These are phyloP conservation scores for Amanita molliuscula DNA, from an alignment of 768 basidiomycete species.

Conservation along the genomic window DNA sequence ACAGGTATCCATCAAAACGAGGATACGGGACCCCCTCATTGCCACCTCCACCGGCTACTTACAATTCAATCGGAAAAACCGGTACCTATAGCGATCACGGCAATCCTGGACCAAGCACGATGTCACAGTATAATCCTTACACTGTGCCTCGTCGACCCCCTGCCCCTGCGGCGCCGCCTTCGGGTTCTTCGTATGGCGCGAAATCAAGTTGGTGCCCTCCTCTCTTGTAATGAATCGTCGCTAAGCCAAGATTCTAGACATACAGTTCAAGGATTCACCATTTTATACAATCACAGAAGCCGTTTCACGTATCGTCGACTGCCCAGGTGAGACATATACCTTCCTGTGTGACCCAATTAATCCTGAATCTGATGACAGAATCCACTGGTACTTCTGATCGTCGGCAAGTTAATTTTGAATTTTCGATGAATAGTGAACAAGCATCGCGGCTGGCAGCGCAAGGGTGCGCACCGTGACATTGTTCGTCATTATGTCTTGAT, in stretches of 20 bases:
- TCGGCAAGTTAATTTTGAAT: slow-evolving; percentile 47
- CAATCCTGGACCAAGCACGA: slow-evolving; percentile 21
- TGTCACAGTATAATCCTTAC: slow-evolving; percentile 47
- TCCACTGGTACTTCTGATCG: slow-evolving; percentile 74
- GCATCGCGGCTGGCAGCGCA: slow-evolving; percentile 44
- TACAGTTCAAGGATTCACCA: slow-evolving; percentile 74
- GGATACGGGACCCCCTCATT: slow-evolving; percentile 4
- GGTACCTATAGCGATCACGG: slow-evolving; percentile 14
- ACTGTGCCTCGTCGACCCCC: slow-evolving; percentile 41
- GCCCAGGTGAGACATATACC: slow-evolving; percentile 52
- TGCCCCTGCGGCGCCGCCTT: slow-evolving; percentile 23
- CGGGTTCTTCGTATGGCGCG: slow-evolving; percentile 27
- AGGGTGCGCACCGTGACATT: slow-evolving; percentile 28
- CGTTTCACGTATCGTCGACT: slow-evolving; percentile 59
- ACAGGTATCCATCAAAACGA: slow-evolving; percentile 4
- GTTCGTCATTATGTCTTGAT: slow-evolving; percentile 7
- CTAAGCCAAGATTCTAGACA: slow-evolving; percentile 27
- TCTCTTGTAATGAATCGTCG: not conserved
- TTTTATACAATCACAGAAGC: slow-evolving; percentile 62
- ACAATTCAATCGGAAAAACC: slow-evolving; percentile 19
- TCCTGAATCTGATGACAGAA: slow-evolving; percentile 31
- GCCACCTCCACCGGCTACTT: slow-evolving; percentile 13
- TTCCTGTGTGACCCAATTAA: slow-evolving; percentile 2
- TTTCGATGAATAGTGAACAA: slow-evolving; percentile 61
- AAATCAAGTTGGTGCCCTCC: slow-evolving; percentile 5